Percentiles rank a stretch among this genome's conserved stretches.
phyloP scores from a whole-genome alignment of 192 early-diverging fungal species.

The Coemansia sp. region DNA sequence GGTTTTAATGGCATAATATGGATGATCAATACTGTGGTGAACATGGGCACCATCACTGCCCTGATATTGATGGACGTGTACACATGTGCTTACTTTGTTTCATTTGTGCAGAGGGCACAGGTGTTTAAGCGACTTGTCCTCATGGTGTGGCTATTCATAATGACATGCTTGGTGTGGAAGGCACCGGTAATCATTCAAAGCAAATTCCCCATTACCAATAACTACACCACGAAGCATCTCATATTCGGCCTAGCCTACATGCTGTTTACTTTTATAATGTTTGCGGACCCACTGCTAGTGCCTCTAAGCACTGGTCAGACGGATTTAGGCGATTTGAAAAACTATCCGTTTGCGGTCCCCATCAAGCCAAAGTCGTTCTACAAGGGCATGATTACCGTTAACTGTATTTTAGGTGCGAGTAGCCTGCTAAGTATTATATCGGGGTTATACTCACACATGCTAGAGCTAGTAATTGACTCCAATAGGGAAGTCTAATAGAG shows the following conservation, averaged over 20 bases:
- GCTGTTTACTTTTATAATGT: not conserved
- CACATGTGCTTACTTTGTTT: not conserved
- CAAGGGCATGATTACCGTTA: not conserved
- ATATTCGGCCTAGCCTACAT: not conserved
- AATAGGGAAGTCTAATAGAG: not conserved
- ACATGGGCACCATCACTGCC: not conserved
- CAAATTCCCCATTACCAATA: not conserved
- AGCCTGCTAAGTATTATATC: not conserved
- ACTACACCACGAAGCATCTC: not conserved
- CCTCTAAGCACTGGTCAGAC: not conserved
- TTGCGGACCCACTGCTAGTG: slow-evolving; percentile 4
- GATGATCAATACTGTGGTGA: not conserved
- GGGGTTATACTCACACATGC: not conserved
- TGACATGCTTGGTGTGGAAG: slow-evolving; percentile 2
- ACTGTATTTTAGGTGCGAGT: not conserved
- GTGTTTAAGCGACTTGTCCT: slow-evolving; percentile 2
- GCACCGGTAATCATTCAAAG: not conserved
- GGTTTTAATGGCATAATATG: not conserved
- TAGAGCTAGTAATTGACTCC: not conserved
- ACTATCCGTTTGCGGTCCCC: slow-evolving; percentile 3
- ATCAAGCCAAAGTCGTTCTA: slow-evolving; percentile 1
- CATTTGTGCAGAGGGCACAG: not conserved
- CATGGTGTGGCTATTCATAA: not conserved
- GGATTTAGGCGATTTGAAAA: slow-evolving; percentile 2
- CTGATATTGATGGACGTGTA: slow-evolving; percentile 6